These are phyloP conservation scores for Tulasnella sp. DNA, from an alignment of 768 basidiomycete species.

Conservation along the genomic window DNA sequence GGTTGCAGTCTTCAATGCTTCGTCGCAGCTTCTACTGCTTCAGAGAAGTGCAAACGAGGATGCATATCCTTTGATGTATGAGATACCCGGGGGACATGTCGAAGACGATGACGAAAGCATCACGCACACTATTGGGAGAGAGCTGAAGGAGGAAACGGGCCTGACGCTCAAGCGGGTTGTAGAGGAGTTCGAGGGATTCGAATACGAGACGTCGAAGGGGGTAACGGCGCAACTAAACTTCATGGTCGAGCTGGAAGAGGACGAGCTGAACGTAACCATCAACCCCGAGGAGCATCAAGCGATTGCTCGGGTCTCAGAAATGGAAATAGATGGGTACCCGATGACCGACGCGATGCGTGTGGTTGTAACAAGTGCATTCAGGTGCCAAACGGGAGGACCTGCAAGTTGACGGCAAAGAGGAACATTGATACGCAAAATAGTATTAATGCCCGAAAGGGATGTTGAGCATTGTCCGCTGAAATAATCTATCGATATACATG, in stretches of 20 bases:
- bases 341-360: not conserved
- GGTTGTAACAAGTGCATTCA: not conserved
- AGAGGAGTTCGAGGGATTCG: not conserved
- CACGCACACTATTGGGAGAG: not conserved
- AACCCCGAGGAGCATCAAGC: not conserved
- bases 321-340: not conserved
- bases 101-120: not conserved
- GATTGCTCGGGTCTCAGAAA: not conserved
- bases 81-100: not conserved
- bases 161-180: too few species aligned
- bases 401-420: not conserved
- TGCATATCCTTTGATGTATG: not conserved
- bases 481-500: constrained; percentile 71
- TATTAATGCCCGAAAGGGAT: not conserved
- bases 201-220: not conserved
- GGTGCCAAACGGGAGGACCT: not conserved
- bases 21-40: not conserved
- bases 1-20: not conserved
- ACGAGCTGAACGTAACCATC: not conserved
- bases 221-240: not conserved
- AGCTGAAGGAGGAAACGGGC: not conserved
- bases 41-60: not conserved
- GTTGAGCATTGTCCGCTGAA: not conserved
- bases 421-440: not conserved
- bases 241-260: not conserved